phyloP scores from a whole-genome alignment of 257 asterid species.

The Euphrasia confusa region DNA sequence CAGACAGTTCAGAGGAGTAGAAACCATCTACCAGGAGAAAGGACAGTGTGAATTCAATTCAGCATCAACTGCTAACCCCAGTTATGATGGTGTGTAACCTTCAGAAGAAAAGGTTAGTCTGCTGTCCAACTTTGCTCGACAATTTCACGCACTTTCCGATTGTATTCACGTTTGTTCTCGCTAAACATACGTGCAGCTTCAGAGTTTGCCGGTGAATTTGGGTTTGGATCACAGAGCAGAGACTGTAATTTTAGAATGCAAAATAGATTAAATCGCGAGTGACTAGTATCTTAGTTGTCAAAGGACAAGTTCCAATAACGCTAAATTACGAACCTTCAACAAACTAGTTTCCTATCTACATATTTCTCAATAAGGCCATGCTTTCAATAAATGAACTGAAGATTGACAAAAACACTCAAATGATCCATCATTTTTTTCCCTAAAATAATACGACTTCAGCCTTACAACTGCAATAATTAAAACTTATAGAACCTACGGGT shows the following conservation, averaged over 20 bases:
- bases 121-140: conserved; percentile 98
- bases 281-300: not conserved
- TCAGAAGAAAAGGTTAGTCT: conserved; percentile 38
- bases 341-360: not conserved
- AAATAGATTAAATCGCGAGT: not conserved
- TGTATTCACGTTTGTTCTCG: conserved; percentile 89
- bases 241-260: conserved; percentile 45
- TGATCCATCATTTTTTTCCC: too few species aligned
- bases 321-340: not conserved
- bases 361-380: not conserved
- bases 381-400: not conserved
- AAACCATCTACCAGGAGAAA: conserved; percentile 2
- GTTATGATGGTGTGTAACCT: not conserved
- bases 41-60: not conserved
- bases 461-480: not conserved
- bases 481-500: not conserved
- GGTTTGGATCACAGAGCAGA: conserved; percentile 81
- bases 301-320: not conserved
- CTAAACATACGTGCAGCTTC: conserved; percentile 91
- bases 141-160: conserved; percentile 82
- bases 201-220: conserved; percentile 90
- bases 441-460: too few species aligned
- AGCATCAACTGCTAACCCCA: not conserved
- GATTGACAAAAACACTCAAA: not conserved
- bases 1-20: not conserved